These are phyloP conservation scores for Cicer arietinum DNA, from an alignment of 306 rosid species.

Conservation along the genomic window DNA sequence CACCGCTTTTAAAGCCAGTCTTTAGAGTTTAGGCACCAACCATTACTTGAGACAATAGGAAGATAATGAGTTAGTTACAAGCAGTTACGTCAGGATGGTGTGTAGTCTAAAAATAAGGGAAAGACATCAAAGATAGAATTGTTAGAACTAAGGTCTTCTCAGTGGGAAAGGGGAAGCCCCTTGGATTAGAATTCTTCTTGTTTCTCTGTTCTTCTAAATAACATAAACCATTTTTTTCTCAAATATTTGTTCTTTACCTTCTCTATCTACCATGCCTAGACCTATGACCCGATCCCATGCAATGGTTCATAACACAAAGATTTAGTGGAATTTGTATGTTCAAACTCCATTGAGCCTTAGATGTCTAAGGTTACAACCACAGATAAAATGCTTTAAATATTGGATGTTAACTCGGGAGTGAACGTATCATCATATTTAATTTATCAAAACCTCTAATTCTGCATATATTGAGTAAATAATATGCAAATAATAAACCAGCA, in stretches of 20 bases:
- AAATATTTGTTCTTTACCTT: neutral
- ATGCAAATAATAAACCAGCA: conserved; percentile 15
- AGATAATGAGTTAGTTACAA: conserved; percentile 4
- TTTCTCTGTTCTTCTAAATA: too few relatives aligned
- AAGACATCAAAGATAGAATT: neutral
- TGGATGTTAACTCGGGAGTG: neutral
- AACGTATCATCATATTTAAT: conserved; percentile 20
- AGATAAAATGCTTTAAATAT: conserved; percentile 13
- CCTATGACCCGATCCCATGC: too few relatives aligned
- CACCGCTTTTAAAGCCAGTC: neutral
- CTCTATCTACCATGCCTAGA: neutral
- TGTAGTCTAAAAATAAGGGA: neutral
- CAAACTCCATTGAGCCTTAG: neutral
- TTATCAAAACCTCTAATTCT: conserved; percentile 14
- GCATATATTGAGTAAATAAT: conserved; percentile 2
- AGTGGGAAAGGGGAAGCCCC: neutral
- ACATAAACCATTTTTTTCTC: too few relatives aligned
- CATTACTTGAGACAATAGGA: neutral
- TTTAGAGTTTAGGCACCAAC: conserved; percentile 1
- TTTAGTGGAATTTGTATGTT: conserved; percentile 25
- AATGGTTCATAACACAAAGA: neutral
- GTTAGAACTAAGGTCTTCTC: neutral
- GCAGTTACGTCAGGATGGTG: neutral
- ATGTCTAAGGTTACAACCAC: neutral
- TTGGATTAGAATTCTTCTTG: too few relatives aligned